A percentile compares a stretch with the other conserved stretches of the same genome.
phyloP scores from a whole-genome alignment of 176 grass and related monocot genomes.

The Melocanna baccifera region DNA sequence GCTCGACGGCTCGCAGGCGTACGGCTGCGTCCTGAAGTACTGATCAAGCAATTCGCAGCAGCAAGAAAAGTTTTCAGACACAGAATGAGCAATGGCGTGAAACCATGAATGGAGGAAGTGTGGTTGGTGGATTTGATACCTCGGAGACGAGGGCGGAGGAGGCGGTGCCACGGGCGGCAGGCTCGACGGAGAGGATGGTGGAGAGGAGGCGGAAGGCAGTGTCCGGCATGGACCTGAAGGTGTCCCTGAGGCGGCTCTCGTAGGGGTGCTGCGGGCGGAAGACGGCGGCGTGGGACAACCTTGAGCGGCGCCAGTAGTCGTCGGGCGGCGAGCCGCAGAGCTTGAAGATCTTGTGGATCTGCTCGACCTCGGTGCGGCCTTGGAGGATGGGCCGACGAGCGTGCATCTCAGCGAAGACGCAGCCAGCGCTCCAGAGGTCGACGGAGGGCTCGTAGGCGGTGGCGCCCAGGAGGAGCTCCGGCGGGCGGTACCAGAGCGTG shows the following conservation, averaged over 20 bases:
- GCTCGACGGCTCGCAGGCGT: constrained; percentile 63
- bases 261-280: constrained; percentile 73
- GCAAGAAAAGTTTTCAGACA: neutral
- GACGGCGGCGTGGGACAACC: constrained; percentile 50
- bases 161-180: constrained; percentile 59
- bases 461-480: constrained; percentile 84
- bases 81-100: neutral
- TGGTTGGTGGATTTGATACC: constrained; percentile 20
- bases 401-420: constrained; percentile 89
- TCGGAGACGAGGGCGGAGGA: constrained; percentile 62
- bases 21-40: constrained; percentile 72
- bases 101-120: neutral
- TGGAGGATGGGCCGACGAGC: constrained; percentile 67
- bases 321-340: constrained; percentile 85
- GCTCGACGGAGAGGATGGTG: constrained; percentile 67
- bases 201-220: constrained; percentile 50
- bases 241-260: constrained; percentile 48
- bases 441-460: constrained; percentile 73
- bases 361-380: constrained; percentile 96
- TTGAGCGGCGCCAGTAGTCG: constrained; percentile 59
- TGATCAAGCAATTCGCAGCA: neutral
- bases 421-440: constrained; percentile 92
- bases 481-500: constrained; percentile 93
- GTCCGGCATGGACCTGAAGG: constrained; percentile 48
- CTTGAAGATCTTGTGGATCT: constrained; percentile 98